Conservation (phyloP, 768 basidiomycete genomes). For the Albatrellus ellisii region DNA sequence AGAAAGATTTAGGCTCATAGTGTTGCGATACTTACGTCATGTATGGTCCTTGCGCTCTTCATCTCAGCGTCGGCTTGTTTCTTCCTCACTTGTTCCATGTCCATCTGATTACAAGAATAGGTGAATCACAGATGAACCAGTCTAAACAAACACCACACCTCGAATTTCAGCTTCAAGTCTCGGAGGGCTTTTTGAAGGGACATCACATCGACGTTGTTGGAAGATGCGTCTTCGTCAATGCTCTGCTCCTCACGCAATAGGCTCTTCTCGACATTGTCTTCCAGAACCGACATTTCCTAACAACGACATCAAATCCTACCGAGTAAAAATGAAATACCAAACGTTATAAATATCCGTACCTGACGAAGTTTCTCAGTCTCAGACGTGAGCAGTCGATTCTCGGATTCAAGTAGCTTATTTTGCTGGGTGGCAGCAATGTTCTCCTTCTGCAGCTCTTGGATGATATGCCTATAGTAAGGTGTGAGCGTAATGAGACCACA, state of each 20-base stretch:
- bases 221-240: constrained; percentile 14
- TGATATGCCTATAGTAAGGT: constrained; percentile 48
- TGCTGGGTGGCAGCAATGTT: constrained; percentile 46
- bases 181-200: constrained; percentile 28
- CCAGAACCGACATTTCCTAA: constrained; percentile 66
- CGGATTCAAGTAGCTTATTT: constrained; percentile 60
- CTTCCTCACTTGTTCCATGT: constrained; percentile 60
- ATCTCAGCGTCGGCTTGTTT: constrained; percentile 57
- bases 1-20: neutral
- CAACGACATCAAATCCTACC: constrained; percentile 1
- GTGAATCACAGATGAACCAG: neutral
- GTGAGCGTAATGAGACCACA: neutral
- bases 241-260: constrained; percentile 37
- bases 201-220: constrained; percentile 21
- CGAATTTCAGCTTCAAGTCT: constrained; percentile 38
- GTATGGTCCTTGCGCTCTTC: constrained; percentile 55
- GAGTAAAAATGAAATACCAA: too few species aligned
- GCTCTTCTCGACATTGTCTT: constrained; percentile 58
- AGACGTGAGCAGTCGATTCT: constrained; percentile 55
- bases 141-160: constrained; percentile 24
- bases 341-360: constrained; percentile 27
- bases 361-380: constrained; percentile 66
- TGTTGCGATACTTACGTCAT: constrained; percentile 39
- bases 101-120: constrained; percentile 26
- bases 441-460: constrained; percentile 82